Evolutionary conservation across 768 basidiomycete genomes (phyloP), one percentile per base, ranked within the genome.

Genomic region (Paxillus rubicundulus): DNA sequence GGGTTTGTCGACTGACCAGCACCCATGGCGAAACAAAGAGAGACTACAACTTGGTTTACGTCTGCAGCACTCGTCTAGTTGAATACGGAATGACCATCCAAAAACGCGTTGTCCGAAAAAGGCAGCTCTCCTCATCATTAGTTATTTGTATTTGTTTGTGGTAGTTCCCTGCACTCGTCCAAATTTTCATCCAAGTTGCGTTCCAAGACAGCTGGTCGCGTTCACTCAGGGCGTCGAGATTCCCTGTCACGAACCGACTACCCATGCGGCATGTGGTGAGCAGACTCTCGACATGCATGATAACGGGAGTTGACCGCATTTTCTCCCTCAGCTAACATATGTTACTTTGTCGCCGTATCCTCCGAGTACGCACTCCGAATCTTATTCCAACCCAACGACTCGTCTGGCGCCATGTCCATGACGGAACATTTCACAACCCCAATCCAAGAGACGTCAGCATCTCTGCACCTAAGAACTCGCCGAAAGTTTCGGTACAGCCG

Each of bases 1-100:
- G 78, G 68, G 37, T 76, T 76, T 18, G 78, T 81, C 42, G 87
- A 89, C 67, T 89, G 87, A 42, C 82, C 77, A 37, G 88, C 87
- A 54, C 88, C 88, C 88, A 90, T 90, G 13, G 38, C 42, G 9
- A 38, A 9, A 7, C 5, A 43, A 16, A 33, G 33, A 33, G 13
- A 14, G 28, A 28, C 12, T 27, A 14, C 12, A 5, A 33, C 24
- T 24, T 24, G 12, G 33, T 33, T 13, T 13, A 33, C 10, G 33
- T 33, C 33, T 3, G 16, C 33, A 6, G 20, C 24, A 24, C 24
- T 24, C 24, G 24, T 24, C 24, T 24, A 2, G 3, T 6, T 3
- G 24, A 24, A 24, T 24, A 24, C 24, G 3, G 24, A 21, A 21
- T 21, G 21, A 30, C 30, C 30, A 12, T 32, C 9, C 30, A 32